A percentile compares a stretch with the other conserved stretches of the same genome.
Evolutionary conservation across 495 filamentous ascomycete species (phyloP).

Genomic region (Entonaema liquescens): DNA sequence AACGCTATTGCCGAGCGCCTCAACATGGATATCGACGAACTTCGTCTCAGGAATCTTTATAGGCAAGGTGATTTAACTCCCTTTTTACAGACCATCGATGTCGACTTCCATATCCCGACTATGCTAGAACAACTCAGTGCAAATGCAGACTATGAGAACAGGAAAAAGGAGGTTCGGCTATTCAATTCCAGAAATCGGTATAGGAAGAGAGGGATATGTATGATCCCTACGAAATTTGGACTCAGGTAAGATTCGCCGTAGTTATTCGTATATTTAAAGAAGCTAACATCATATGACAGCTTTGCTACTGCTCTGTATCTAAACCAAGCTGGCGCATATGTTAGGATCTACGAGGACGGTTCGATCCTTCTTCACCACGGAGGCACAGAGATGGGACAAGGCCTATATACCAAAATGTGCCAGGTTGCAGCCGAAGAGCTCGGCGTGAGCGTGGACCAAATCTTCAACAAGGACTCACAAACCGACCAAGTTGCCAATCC

Average conservation of each 20-base stretch:
- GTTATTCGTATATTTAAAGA: background rate
- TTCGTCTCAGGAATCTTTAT: conserved; percentile 83
- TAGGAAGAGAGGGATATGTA: conserved; percentile 83
- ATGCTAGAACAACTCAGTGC: conserved; percentile 80
- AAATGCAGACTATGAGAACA: conserved; percentile 69
- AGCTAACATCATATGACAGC: conserved; percentile 64
- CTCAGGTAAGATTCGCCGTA: conserved; percentile 17
- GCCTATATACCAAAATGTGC: conserved; percentile 88
- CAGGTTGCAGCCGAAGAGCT: conserved; percentile 88
- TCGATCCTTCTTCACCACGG: conserved; percentile 84
- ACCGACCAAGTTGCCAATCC: conserved; percentile 89
- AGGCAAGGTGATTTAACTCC: conserved; percentile 75
- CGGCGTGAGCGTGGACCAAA: conserved; percentile 69
- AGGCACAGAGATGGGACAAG: conserved; percentile 91
- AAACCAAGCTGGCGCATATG: conserved; percentile 85
- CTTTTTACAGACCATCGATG: conserved; percentile 80
- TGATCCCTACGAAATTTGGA: conserved; percentile 80
- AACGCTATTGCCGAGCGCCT: conserved; percentile 79
- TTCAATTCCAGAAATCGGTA: conserved; percentile 81
- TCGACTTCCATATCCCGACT: conserved; percentile 80
- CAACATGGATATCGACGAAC: conserved; percentile 72
- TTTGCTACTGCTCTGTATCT: conserved; percentile 86
- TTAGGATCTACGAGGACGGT: conserved; percentile 78
- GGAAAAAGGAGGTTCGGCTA: conserved; percentile 69
- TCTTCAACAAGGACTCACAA: conserved; percentile 82